phyloP scores from a whole-genome alignment of 108 stramenopile species.

The Discostella pseudostelligera region DNA sequence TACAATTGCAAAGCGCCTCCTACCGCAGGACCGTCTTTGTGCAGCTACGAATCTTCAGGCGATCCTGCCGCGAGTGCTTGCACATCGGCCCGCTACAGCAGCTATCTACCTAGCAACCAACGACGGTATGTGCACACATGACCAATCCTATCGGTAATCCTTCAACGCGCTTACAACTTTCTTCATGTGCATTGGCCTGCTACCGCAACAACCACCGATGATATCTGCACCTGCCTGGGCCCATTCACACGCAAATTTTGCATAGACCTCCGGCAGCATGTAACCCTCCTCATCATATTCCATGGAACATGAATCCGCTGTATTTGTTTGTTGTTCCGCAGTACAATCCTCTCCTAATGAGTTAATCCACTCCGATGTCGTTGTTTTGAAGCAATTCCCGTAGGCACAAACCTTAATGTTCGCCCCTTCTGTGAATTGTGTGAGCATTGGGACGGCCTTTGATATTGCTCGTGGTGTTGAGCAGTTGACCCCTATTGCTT shows the following conservation, averaged over 20 bases:
- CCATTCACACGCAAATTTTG: conserved; percentile 30
- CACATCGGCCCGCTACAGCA: no score
- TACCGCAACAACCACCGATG: conserved; percentile 47
- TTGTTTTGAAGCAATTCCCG: conserved; percentile 45
- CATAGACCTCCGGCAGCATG: conserved; percentile 30
- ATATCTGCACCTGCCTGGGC: conserved; percentile 23
- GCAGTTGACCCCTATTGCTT: conserved; percentile 49
- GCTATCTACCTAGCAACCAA: no score
- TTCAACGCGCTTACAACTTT: conserved; percentile 16
- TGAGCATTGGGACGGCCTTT: conserved; percentile 19
- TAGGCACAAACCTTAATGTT: conserved; percentile 33
- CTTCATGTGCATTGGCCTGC: conserved; percentile 37
- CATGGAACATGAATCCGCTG: conserved; percentile 6
- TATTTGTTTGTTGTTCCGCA: background rate
- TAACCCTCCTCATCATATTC: conserved; percentile 37
- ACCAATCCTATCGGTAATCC: no score
- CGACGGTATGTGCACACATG: no score
- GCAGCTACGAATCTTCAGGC: no score
- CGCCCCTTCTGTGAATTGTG: conserved; percentile 4
- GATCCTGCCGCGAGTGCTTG: no score
- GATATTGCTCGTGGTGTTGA: conserved; percentile 43
- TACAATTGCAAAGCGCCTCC: no score
- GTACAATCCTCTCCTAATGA: conserved; percentile 20
- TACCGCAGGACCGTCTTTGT: no score
- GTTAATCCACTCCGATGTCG: conserved; percentile 49